Evolutionary conservation across 345 rosid genomes (phyloP).

Genomic region (Garcia nutans): DNA sequence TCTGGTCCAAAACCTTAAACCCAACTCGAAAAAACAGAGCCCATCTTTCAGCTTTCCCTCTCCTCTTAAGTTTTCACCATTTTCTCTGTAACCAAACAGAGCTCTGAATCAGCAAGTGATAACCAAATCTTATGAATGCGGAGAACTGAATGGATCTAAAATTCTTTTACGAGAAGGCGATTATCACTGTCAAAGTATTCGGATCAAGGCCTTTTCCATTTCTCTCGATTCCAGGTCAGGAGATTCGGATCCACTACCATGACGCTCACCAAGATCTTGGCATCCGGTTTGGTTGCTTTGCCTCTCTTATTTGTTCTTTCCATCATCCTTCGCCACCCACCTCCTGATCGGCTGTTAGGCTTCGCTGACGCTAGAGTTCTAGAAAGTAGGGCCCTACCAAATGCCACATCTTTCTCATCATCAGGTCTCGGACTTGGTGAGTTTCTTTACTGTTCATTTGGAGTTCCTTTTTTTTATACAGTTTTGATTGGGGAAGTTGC

Average conservation of each 20-base stretch:
- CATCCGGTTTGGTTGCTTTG: constrained; percentile 8
- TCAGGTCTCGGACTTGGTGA: background rate
- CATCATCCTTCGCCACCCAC: constrained; percentile 15
- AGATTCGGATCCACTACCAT: constrained; percentile 35
- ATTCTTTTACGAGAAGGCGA: constrained; percentile 46
- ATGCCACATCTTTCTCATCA: constrained; percentile 4
- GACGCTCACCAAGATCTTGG: constrained; percentile 37
- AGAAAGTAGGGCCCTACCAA: background rate
- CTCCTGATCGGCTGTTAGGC: constrained; percentile 22
- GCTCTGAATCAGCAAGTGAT: too few relatives aligned
- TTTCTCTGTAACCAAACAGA: background rate
- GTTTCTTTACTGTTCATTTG: background rate
- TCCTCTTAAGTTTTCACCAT: background rate
- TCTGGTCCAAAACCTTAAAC: too few relatives aligned
- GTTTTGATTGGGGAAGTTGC: background rate
- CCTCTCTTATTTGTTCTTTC: constrained; percentile 16
- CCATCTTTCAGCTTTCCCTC: background rate
- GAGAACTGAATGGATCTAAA: constrained; percentile 44
- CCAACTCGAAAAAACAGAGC: background rate
- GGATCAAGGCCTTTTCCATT: constrained; percentile 25
- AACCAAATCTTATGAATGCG: background rate
- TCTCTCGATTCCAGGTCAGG: constrained; percentile 23
- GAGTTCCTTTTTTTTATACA: background rate
- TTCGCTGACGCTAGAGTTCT: constrained; percentile 32
- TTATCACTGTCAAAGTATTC: constrained; percentile 23